Conservation (phyloP, 2,329 filamentous ascomycete species). For the Alternaria triticina region DNA sequence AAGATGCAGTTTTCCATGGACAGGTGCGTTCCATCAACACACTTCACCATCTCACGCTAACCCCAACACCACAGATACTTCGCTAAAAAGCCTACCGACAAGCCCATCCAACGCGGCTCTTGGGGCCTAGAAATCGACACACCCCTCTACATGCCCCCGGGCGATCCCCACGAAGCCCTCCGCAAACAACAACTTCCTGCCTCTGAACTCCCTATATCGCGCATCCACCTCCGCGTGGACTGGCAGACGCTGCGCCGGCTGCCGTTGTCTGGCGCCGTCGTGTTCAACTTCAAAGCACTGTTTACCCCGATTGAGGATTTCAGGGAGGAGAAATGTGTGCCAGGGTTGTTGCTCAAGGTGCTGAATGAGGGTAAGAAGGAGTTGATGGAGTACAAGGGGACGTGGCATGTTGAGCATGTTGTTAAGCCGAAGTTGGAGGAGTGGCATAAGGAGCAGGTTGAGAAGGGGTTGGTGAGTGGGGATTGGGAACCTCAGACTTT, state of each 20-base stretch:
- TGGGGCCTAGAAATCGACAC: slow-evolving; percentile 81
- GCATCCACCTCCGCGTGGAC: slow-evolving; percentile 77
- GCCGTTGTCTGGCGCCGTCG: slow-evolving; percentile 74
- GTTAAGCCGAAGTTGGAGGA: slow-evolving; percentile 68
- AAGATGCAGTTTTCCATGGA: slow-evolving; percentile 92
- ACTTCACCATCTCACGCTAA: not conserved
- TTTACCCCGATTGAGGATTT: slow-evolving; percentile 78
- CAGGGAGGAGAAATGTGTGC: slow-evolving; percentile 74
- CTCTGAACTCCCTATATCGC: slow-evolving; percentile 60
- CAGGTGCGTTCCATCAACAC: slow-evolving; percentile 57
- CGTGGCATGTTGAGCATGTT: slow-evolving; percentile 79
- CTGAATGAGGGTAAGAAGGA: slow-evolving; percentile 73
- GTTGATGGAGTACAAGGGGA: slow-evolving; percentile 81
- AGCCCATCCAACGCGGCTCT: slow-evolving; percentile 81
- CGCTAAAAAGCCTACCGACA: slow-evolving; percentile 74
- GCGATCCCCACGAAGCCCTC: slow-evolving; percentile 67
- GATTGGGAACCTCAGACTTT: slow-evolving; percentile 74
- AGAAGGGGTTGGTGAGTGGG: slow-evolving; percentile 63
- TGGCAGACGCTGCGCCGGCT: slow-evolving; percentile 86
- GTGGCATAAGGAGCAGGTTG: slow-evolving; percentile 71
- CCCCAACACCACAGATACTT: slow-evolving; percentile 68
- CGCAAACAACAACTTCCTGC: slow-evolving; percentile 62
- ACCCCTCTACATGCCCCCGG: slow-evolving; percentile 76
- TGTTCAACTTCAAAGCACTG: slow-evolving; percentile 89
- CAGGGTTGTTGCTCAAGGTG: slow-evolving; percentile 70